Conservation (phyloP, 257 asterid genomes). For the Solanum rostratum region DNA sequence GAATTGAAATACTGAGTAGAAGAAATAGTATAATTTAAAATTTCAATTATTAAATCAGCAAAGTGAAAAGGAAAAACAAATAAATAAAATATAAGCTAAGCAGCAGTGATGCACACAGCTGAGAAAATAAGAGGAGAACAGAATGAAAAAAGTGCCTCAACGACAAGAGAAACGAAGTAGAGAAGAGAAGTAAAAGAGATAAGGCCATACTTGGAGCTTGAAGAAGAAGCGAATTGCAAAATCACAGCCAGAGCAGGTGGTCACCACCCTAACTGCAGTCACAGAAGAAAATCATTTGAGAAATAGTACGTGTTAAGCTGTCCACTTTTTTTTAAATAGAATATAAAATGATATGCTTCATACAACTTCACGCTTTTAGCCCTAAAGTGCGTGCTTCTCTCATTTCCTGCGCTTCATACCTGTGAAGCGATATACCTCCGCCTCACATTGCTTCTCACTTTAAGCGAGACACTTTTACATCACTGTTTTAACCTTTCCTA, state of each 20-base stretch:
- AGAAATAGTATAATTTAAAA: neutral
- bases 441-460: neutral
- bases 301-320: neutral
- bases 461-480: neutral
- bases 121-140: neutral
- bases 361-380: neutral
- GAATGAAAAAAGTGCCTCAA: neutral
- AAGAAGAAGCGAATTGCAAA: neutral
- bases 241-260: neutral
- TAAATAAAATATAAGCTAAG: neutral
- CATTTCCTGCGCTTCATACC: neutral
- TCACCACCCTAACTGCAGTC: neutral
- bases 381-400: neutral
- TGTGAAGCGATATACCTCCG: neutral
- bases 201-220: neutral
- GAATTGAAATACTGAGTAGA: neutral
- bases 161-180: neutral
- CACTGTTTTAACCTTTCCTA: neutral
- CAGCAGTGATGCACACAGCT: neutral
- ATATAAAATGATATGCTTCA: neutral
- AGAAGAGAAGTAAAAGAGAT: neutral
- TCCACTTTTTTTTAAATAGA: neutral
- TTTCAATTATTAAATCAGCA: neutral
- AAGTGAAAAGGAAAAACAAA: neutral
- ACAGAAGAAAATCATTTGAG: neutral